Evolutionary conservation across 2,329 filamentous ascomycete species (phyloP), one percentile per base, ranked within the genome.

Genomic region (Beauveria caledonica): DNA sequence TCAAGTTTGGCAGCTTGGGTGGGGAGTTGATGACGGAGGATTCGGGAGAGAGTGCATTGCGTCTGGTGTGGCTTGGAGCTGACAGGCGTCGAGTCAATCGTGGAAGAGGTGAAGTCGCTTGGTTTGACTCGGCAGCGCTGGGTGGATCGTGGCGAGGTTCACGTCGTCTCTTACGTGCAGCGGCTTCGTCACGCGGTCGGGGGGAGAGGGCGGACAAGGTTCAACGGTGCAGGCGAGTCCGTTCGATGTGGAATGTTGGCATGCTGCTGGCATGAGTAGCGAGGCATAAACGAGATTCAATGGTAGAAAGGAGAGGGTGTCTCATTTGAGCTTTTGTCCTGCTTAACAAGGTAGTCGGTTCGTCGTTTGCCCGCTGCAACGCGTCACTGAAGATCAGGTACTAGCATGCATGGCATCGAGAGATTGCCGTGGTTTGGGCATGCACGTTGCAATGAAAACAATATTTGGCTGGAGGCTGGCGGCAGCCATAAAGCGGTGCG

Each of bases 391-490:
- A 58, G 27, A 23, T 23, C 9, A 46, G 23, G 11, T 56, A 23
- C 13, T 27, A 48, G 13, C 15, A 56, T 23, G 42, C 19, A 49
- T 5, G 25, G 45, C 45, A 51, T 40, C 19, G 44, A 15, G 21
- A 57, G 29, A 23, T 39, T 33, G 54, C 29, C 44, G 4, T 49
- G n/a, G 15, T 13, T 10, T 21, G 19, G 17, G 11, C 15, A 36
- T 46, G 40, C 54, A 33, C 9, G 33, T 21, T 42, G 46, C 23
- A 17, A 23, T 33, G 13, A 7, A 15, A 39, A n/a, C 46, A 58
- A 58, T 51, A 58, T 58, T 58, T 45, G 56, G 56, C 56, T 29
- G 46, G 46, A 44, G 44, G 29, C 42, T 58, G 45, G 44, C 36
- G 21, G 21, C 51, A 15, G 27, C 21, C 23, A 29, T 25, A 23